A percentile compares a stretch with the other conserved stretches of the same genome.
These are phyloP conservation scores for Exserohilum rostratum DNA, from an alignment of 2,329 filamentous ascomycete genomes.

Conservation along the genomic window DNA sequence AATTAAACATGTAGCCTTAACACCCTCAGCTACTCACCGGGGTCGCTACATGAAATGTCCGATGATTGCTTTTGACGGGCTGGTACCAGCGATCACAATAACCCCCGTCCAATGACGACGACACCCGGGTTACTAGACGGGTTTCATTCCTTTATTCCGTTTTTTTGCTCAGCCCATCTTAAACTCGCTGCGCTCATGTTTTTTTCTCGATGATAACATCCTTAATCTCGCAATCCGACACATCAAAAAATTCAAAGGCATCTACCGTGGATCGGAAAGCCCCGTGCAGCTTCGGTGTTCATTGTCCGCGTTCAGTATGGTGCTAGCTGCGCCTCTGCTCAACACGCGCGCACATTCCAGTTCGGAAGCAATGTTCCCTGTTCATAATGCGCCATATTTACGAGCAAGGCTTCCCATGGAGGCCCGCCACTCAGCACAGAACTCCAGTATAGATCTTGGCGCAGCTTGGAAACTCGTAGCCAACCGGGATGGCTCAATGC, in stretches of 20 bases:
- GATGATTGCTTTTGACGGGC: not conserved
- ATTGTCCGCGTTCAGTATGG: conserved; percentile 1
- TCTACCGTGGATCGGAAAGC: not conserved
- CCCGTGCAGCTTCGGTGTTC: not conserved
- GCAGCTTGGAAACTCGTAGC: not conserved
- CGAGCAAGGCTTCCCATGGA: not conserved
- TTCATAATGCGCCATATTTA: conserved; percentile 2
- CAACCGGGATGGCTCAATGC: not conserved
- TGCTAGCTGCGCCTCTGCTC: not conserved
- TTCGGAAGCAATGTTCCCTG: not conserved
- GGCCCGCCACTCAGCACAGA: not conserved
- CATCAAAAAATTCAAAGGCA: not conserved
- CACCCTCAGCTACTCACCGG: not conserved
- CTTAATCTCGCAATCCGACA: not conserved
- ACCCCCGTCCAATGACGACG: not conserved
- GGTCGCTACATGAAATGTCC: not conserved
- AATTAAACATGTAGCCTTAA: not conserved
- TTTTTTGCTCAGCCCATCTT: not conserved
- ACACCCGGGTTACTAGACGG: not conserved
- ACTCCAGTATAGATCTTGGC: not conserved
- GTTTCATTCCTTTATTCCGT: not conserved
- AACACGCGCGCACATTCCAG: not conserved
- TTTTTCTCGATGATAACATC: not conserved
- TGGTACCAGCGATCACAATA: not conserved
- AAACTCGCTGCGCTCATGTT: not conserved